Evolutionary conservation across 257 asterid genomes (phyloP).

Genomic region (Phtheirospermum japonicum): DNA sequence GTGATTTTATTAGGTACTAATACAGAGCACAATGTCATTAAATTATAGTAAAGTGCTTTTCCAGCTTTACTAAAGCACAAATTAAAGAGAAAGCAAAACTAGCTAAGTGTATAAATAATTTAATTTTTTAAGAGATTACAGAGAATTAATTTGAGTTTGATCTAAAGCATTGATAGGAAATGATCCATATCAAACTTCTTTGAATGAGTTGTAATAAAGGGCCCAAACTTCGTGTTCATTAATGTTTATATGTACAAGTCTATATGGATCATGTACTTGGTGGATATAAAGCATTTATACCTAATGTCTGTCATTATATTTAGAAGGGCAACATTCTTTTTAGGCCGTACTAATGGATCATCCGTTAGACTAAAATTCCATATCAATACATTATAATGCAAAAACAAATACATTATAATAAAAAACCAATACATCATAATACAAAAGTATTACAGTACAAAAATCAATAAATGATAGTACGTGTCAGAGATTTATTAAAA

Average conservation of each 20-base stretch:
- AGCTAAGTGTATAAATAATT: background rate
- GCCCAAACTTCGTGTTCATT: conserved; percentile 22
- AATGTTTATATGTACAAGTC: background rate
- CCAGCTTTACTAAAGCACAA: conserved; percentile 25
- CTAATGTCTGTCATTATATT: no score
- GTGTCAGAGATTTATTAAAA: no score
- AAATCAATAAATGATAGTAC: no score
- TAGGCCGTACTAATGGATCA: no score
- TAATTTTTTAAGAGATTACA: background rate
- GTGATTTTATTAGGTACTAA: background rate
- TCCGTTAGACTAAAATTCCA: no score
- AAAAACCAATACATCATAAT: no score
- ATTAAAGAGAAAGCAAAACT: conserved; percentile 15
- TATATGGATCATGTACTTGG: no score
- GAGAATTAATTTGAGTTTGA: background rate
- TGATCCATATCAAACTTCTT: conserved; percentile 11
- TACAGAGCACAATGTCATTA: background rate
- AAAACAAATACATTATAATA: no score
- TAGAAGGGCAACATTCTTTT: no score
- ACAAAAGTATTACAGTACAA: no score
- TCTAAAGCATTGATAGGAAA: conserved; percentile 11
- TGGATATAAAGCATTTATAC: conserved; percentile 18
- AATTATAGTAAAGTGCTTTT: conserved; percentile 19
- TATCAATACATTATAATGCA: no score
- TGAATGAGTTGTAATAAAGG: conserved; percentile 23